These are phyloP conservation scores for Cucurbita argyrosperma DNA, from an alignment of 306 rosid genomes.

Conservation along the genomic window DNA sequence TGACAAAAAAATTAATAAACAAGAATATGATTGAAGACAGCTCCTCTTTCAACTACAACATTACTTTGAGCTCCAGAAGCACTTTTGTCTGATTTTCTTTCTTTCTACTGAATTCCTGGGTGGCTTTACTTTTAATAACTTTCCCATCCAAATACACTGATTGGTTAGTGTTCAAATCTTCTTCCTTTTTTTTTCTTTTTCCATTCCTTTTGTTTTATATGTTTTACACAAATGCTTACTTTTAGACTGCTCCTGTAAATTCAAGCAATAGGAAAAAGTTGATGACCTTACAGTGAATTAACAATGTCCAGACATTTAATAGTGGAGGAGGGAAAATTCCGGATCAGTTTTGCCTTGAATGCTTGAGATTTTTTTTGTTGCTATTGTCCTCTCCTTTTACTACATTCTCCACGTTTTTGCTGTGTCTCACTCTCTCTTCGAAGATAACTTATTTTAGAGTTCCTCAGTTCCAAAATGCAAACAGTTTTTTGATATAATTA, in stretches of 20 bases:
- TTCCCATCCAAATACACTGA: neutral
- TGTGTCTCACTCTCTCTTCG: constrained; percentile 7
- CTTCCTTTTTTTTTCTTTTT: neutral
- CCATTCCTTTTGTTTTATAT: neutral
- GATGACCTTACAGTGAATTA: constrained; percentile 21
- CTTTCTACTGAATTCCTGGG: constrained; percentile 61
- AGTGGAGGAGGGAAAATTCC: constrained; percentile 50
- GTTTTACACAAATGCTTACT: neutral
- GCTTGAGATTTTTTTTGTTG: constrained; percentile 40
- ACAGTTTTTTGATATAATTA: neutral
- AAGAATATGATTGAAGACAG: constrained; percentile 15
- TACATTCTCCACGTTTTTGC: constrained; percentile 23
- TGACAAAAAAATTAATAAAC: neutral
- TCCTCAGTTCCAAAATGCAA: neutral
- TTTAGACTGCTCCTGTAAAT: neutral
- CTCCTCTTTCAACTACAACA: constrained; percentile 13
- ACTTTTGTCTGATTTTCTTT: constrained; percentile 14
- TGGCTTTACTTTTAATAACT: constrained; percentile 11
- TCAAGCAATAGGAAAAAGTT: neutral
- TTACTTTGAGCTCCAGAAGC: constrained; percentile 13
- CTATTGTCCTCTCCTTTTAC: constrained; percentile 31
- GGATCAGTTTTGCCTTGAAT: constrained; percentile 42
- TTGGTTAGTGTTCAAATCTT: neutral
- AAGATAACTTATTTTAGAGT: constrained; percentile 1
- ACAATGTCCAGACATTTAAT: constrained; percentile 49